These are phyloP conservation scores for Paecilomyces sp. DNA, from an alignment of 2,329 filamentous ascomycete species.

Conservation along the genomic window DNA sequence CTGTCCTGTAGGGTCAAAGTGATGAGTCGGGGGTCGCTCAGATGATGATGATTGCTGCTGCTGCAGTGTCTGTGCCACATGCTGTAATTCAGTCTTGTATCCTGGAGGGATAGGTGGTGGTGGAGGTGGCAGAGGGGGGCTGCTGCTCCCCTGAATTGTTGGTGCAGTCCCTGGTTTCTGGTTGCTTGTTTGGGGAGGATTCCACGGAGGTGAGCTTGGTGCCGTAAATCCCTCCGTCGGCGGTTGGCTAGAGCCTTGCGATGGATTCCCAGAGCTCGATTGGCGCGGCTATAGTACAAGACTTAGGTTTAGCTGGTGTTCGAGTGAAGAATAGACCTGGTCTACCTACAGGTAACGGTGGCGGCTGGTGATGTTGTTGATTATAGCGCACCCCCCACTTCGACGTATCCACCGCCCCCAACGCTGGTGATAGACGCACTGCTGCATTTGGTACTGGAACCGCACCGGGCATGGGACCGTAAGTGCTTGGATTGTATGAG, in stretches of 20 bases:
- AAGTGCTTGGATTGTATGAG: constrained; percentile 27
- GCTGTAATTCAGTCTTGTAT: constrained; percentile 26
- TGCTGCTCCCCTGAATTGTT: constrained; percentile 16
- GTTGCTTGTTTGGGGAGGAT: constrained; percentile 8
- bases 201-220: constrained; percentile 12
- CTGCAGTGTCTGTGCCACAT: constrained; percentile 17
- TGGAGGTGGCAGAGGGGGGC: constrained; percentile 25
- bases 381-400: constrained; percentile 40
- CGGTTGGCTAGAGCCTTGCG: neutral
- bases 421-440: constrained; percentile 12
- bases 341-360: constrained; percentile 29
- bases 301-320: constrained; percentile 5
- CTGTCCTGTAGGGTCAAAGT: constrained; percentile 21
- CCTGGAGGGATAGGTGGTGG: constrained; percentile 34
- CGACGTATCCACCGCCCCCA: constrained; percentile 22
- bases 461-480: constrained; percentile 25
- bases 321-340: neutral
- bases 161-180: constrained; percentile 15
- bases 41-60: constrained; percentile 23
- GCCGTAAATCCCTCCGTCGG: constrained; percentile 10
- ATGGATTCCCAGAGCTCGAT: constrained; percentile 18
- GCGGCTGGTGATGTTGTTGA: constrained; percentile 24
- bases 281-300: constrained; percentile 26
- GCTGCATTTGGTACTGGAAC: constrained; percentile 6
- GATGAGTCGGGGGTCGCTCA: constrained; percentile 19